These are phyloP conservation scores for Nigrospora sphaerica DNA, from an alignment of 2,329 filamentous ascomycete genomes.

Conservation along the genomic window DNA sequence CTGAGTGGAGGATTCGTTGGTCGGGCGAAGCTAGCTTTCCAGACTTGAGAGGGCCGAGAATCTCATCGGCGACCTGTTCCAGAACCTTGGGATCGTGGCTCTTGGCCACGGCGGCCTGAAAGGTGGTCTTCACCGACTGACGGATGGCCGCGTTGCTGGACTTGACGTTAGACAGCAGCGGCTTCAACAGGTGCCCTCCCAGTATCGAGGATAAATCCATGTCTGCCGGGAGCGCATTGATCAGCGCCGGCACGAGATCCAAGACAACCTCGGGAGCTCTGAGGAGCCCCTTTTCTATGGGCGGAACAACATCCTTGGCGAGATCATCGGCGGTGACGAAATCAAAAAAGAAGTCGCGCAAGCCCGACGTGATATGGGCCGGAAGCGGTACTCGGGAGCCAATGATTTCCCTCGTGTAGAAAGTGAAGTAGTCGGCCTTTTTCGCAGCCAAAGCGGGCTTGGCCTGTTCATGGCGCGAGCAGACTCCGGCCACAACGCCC, in stretches of 20 bases:
- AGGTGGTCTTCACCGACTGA: constrained; percentile 66
- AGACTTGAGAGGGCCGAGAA: constrained; percentile 70
- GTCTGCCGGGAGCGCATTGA: constrained; percentile 58
- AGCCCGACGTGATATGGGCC: constrained; percentile 61
- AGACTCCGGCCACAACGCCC: constrained; percentile 82
- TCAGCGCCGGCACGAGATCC: constrained; percentile 67
- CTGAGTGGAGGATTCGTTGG: constrained; percentile 74
- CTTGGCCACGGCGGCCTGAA: constrained; percentile 55
- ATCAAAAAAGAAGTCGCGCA: constrained; percentile 74
- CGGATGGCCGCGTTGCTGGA: constrained; percentile 78
- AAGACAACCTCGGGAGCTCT: constrained; percentile 86
- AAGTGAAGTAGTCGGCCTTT: constrained; percentile 70
- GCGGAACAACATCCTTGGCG: constrained; percentile 66
- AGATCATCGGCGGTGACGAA: constrained; percentile 72
- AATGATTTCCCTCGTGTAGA: constrained; percentile 79
- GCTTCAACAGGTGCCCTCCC: constrained; percentile 69
- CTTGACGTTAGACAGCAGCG: constrained; percentile 82
- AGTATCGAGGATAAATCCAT: constrained; percentile 76
- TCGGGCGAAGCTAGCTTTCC: constrained; percentile 81
- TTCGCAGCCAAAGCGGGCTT: constrained; percentile 55
- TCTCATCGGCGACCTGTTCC: constrained; percentile 66
- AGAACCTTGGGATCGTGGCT: constrained; percentile 46
- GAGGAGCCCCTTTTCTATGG: constrained; percentile 82
- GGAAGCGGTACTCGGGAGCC: constrained; percentile 69
- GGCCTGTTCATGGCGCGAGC: constrained; percentile 59